Evolutionary conservation across 1,284 basidiomycete genomes (phyloP), one percentile per base, ranked within the genome.

Genomic region (Pisolithus thermaeus): DNA sequence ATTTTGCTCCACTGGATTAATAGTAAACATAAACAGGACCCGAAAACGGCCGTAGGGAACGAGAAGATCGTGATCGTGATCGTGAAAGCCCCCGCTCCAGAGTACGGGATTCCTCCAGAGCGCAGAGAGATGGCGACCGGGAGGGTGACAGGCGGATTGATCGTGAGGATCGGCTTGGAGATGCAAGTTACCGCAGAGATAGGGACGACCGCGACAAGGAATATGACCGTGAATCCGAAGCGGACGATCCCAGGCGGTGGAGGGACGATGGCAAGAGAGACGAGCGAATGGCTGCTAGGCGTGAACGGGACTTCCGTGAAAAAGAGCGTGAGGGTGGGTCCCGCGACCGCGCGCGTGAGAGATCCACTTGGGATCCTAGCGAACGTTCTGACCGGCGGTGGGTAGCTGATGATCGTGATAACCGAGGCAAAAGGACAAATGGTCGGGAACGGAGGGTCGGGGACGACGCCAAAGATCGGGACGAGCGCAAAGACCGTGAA

Each of bases 241-340:
- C 53, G 8, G 84, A 86, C 43, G 84, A 88, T 57, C 69, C 81
- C 25, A 73, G 85, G 49, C 76, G 81, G 51, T 89, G 86, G 86
- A 75, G 84, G 59, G 86, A 89, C 59, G 86, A 89, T 58, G 86
- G 87, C n/a, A 85, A 79, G 61, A 75, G 87, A 47, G 86, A 89
- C 41, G 85, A 89, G 60, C 73, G 87, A 28, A 62, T 87, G 49
- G 76, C 80, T 47, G 73, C 78, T n/a, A 73, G 82, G 52, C 77
- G 84, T 48, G 78, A 79, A 39, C 65, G 73, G 36, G 73, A 76
- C 25, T 58, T 59, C 38, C 62, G 65, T 39, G 69, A 69, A 32
- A 56, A 66, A 20, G 67, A 71, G 35, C 59, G 47, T 20, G 51
- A 52, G 23, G 58, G 75, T 40, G 65, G 67, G 32, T 46, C 56